Percentiles rank a stretch among this genome's conserved stretches.
These are phyloP conservation scores for Termitomyces sp. DNA, from an alignment of 768 basidiomycete species.

Conservation along the genomic window DNA sequence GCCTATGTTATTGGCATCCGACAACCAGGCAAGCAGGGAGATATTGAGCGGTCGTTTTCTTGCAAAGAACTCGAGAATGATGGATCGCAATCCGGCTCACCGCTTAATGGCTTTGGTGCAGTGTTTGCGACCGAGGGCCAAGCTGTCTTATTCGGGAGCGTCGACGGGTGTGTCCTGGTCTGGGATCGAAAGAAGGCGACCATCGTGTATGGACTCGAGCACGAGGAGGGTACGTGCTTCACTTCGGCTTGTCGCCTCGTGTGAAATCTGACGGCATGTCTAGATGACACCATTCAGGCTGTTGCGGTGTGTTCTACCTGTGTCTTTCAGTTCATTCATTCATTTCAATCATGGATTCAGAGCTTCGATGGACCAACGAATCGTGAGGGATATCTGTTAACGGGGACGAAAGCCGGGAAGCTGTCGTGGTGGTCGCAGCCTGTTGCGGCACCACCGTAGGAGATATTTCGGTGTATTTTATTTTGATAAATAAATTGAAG, in stretches of 20 bases:
- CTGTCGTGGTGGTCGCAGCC: slow-evolving; percentile 58
- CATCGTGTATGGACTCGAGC: slow-evolving; percentile 56
- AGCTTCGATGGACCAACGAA: slow-evolving; percentile 41
- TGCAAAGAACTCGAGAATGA: slow-evolving; percentile 33
- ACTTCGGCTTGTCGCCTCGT: slow-evolving; percentile 5
- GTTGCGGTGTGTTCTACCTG: slow-evolving; percentile 31
- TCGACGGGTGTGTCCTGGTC: slow-evolving; percentile 50
- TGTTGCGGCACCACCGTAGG: slow-evolving; percentile 22
- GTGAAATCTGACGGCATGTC: slow-evolving; percentile 13
- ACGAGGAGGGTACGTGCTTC: slow-evolving; percentile 45
- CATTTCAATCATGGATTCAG: slow-evolving; percentile 20
- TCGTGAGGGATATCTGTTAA: slow-evolving; percentile 42
- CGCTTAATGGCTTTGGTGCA: slow-evolving; percentile 36
- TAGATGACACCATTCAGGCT: slow-evolving; percentile 37
- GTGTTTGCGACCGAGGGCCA: slow-evolving; percentile 49
- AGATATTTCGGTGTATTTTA: background rate
- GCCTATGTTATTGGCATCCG: slow-evolving; percentile 49
- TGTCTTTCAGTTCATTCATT: background rate
- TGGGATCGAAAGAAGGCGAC: slow-evolving; percentile 56
- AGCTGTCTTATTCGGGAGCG: slow-evolving; percentile 51
- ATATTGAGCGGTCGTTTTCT: slow-evolving; percentile 49
- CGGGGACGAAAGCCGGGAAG: slow-evolving; percentile 50
- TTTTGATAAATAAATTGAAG: slow-evolving; percentile 5
- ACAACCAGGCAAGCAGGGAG: slow-evolving; percentile 43
- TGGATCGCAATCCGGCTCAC: slow-evolving; percentile 1